Conservation (phyloP, 192 early-diverging fungal species). For the Mortierella hygrophila region DNA sequence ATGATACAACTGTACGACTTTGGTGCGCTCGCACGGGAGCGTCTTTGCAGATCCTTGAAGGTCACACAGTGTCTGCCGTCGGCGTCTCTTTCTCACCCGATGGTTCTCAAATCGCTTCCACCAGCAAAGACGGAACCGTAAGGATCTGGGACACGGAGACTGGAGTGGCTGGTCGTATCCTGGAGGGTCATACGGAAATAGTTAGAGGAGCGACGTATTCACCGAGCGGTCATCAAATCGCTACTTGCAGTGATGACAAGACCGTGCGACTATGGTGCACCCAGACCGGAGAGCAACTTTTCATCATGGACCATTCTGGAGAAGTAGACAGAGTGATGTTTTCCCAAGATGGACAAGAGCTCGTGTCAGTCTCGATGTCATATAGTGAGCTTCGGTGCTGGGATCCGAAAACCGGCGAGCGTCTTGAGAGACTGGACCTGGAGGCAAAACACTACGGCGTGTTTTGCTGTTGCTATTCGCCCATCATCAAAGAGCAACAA, state of each 20-base stretch:
- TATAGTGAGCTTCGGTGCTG: not conserved
- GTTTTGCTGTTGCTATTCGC: not conserved
- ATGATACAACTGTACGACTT: not conserved
- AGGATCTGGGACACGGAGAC: not conserved
- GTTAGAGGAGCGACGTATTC: not conserved
- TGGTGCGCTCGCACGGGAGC: not conserved
- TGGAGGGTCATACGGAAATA: not conserved
- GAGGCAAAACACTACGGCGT: not conserved
- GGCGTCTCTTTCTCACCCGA: not conserved
- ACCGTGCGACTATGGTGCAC: not conserved
- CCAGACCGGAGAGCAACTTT: not conserved
- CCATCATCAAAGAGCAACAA: not conserved
- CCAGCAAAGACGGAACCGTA: not conserved
- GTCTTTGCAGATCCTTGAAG: not conserved
- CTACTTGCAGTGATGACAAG: not conserved
- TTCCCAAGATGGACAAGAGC: not conserved
- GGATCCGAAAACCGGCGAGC: not conserved
- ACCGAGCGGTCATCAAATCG: not conserved
- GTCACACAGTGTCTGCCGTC: not conserved
- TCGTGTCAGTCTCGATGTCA: not conserved
- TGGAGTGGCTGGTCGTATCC: not conserved
- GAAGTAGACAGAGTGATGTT: not conserved
- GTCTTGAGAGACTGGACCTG: not conserved
- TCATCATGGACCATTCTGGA: not conserved
- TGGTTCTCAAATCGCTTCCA: not conserved